Evolutionary conservation across 257 asterid genomes (phyloP).

Genomic region (Cruciata laevipes): DNA sequence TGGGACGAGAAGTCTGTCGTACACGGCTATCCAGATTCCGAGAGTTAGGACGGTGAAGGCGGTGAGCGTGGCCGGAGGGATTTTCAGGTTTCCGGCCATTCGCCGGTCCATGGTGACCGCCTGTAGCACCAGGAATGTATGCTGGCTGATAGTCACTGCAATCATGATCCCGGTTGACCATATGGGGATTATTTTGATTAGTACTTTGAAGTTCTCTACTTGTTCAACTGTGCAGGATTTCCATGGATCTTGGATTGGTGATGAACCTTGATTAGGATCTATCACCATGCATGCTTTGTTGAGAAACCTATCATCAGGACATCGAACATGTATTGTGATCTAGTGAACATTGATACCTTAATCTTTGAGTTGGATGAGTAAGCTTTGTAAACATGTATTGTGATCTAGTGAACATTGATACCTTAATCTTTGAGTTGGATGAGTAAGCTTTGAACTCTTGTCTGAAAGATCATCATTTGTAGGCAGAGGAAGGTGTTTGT

Average conservation of each 20-base stretch:
- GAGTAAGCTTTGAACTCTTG: slow-evolving; percentile 25
- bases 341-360: slow-evolving; percentile 40
- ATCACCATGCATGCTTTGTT: slow-evolving; percentile 51
- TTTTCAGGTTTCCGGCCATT: slow-evolving; percentile 32
- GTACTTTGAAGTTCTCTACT: slow-evolving; percentile 59
- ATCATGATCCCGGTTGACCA: slow-evolving; percentile 72
- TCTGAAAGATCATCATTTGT: slow-evolving; percentile 2
- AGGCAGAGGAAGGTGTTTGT: slow-evolving; percentile 28
- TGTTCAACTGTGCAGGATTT: slow-evolving; percentile 47
- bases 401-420: slow-evolving; percentile 8
- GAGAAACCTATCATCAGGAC: slow-evolving; percentile 22
- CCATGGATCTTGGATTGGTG: slow-evolving; percentile 46
- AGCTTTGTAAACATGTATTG: slow-evolving; percentile 12
- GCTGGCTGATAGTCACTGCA: slow-evolving; percentile 46
- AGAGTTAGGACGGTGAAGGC: slow-evolving; percentile 37
- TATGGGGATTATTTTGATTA: slow-evolving; percentile 49
- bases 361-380: slow-evolving; percentile 28
- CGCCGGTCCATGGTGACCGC: slow-evolving; percentile 51
- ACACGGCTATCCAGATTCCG: slow-evolving; percentile 47
- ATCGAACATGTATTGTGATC: neutral
- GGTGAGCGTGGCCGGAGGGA: slow-evolving; percentile 50
- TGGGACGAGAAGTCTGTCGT: slow-evolving; percentile 51
- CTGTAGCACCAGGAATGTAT: slow-evolving; percentile 51
- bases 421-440: slow-evolving; percentile 45
- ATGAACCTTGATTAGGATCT: slow-evolving; percentile 34